These are phyloP conservation scores for Colletotrichum gloeosporioides DNA, from an alignment of 2,329 filamentous ascomycete genomes.

Conservation along the genomic window DNA sequence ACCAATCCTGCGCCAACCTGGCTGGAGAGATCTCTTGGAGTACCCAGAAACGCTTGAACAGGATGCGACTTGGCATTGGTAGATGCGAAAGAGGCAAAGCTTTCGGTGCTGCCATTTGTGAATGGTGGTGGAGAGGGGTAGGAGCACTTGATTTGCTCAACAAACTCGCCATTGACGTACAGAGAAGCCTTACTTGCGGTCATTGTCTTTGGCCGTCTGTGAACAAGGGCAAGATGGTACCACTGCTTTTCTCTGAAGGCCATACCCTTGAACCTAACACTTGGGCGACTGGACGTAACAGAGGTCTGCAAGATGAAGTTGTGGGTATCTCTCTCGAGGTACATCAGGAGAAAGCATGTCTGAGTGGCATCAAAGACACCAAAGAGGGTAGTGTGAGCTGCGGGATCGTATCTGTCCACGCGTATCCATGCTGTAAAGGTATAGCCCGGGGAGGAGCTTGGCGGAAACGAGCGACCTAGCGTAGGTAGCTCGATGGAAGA, in stretches of 20 bases:
- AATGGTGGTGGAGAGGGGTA: slow-evolving; percentile 81
- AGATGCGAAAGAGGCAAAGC: slow-evolving; percentile 73
- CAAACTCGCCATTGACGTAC: slow-evolving; percentile 92
- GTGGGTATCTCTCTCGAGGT: slow-evolving; percentile 90
- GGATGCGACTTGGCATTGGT: slow-evolving; percentile 64
- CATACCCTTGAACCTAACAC: slow-evolving; percentile 89
- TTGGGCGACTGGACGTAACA: slow-evolving; percentile 82
- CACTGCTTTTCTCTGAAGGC: slow-evolving; percentile 78
- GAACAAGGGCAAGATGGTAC: slow-evolving; percentile 94
- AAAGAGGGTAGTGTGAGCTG: slow-evolving; percentile 92
- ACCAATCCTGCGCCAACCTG: slow-evolving; percentile 76
- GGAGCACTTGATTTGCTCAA: slow-evolving; percentile 87
- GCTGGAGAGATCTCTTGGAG: slow-evolving; percentile 84
- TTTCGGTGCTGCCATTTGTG: slow-evolving; percentile 67
- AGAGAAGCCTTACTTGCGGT: slow-evolving; percentile 82
- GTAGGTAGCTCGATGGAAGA: slow-evolving; percentile 89
- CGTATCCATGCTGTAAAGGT: slow-evolving; percentile 90
- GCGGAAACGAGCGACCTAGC: slow-evolving; percentile 86
- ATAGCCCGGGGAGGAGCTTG: slow-evolving; percentile 80
- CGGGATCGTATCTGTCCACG: slow-evolving; percentile 84
- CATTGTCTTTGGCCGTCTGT: slow-evolving; percentile 78
- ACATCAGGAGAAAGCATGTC: slow-evolving; percentile 91
- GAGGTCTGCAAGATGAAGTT: slow-evolving; percentile 98
- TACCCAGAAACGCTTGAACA: slow-evolving; percentile 92
- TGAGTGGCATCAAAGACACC: slow-evolving; percentile 92